These are phyloP conservation scores for Fusarium sublunatum DNA, from an alignment of 2,329 filamentous ascomycete genomes.

Conservation along the genomic window DNA sequence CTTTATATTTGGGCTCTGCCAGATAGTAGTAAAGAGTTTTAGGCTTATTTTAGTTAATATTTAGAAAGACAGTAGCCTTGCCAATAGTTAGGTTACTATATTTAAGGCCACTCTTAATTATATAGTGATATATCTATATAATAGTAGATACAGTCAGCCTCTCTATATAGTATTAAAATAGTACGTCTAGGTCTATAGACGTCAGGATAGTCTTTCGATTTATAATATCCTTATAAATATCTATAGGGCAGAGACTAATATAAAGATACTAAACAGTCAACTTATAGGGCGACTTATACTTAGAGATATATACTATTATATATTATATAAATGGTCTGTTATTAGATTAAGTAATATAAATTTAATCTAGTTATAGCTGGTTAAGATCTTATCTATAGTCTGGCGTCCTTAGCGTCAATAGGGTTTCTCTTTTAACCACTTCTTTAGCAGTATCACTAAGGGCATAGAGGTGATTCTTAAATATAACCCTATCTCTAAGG, in stretches of 20 bases:
- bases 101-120: slow-evolving; percentile 58
- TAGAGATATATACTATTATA: slow-evolving; percentile 49
- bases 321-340: not conserved
- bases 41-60: slow-evolving; percentile 17
- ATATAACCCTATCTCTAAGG: slow-evolving; percentile 47
- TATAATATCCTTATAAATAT: slow-evolving; percentile 54
- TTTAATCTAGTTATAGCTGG: slow-evolving; percentile 48
- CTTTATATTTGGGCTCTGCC: slow-evolving; percentile 4
- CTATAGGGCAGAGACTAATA: slow-evolving; percentile 54
- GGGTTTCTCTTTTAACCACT: slow-evolving; percentile 37
- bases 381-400: slow-evolving; percentile 24
- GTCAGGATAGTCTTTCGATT: slow-evolving; percentile 43
- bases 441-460: slow-evolving; percentile 46
- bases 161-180: slow-evolving; percentile 51
- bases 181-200: slow-evolving; percentile 44
- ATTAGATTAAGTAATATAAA: slow-evolving; percentile 39
- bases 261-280: slow-evolving; percentile 56
- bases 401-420: slow-evolving; percentile 37
- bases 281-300: slow-evolving; percentile 63
- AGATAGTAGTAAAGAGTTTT: slow-evolving; percentile 14
- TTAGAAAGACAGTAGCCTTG: slow-evolving; percentile 7
- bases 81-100: slow-evolving; percentile 53
- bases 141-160: slow-evolving; percentile 56
- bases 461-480: slow-evolving; percentile 48
- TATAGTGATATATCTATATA: slow-evolving; percentile 62